Evolutionary conservation across 108 stramenopile species (phyloP).

Genomic region (Stephanodiscus minutulus): DNA sequence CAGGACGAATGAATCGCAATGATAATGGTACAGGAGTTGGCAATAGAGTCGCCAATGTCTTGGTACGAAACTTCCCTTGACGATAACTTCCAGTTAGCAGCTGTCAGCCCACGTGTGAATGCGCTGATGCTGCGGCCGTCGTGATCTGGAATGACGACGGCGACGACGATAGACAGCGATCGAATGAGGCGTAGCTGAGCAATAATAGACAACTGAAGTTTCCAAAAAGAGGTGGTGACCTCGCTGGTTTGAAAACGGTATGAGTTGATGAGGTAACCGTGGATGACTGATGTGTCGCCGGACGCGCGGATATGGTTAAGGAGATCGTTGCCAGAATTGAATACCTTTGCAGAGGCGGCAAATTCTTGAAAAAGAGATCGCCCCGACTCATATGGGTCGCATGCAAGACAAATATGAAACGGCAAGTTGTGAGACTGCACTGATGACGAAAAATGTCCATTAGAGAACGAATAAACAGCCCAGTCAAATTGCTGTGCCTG

Average conservation of each 20-base stretch:
- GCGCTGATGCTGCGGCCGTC: background rate
- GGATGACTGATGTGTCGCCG: background rate
- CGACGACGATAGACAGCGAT: background rate
- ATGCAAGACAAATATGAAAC: background rate
- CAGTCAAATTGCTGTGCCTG: background rate
- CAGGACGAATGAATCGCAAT: too few relatives aligned
- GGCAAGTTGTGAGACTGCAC: background rate
- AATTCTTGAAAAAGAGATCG: background rate
- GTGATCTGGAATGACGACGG: constrained; percentile 2
- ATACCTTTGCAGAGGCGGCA: background rate
- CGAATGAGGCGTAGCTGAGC: background rate
- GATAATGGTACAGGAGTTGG: too few relatives aligned
- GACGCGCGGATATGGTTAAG: constrained; percentile 2
- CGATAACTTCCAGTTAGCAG: background rate
- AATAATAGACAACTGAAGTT: background rate
- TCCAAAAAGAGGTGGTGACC: background rate
- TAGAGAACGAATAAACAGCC: background rate
- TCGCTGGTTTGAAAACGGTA: constrained; percentile 4
- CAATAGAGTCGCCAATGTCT: constrained; percentile 5
- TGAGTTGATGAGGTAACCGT: constrained; percentile 20
- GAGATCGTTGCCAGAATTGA: background rate
- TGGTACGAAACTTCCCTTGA: background rate
- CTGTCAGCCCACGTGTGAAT: background rate
- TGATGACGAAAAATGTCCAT: constrained; percentile 6
- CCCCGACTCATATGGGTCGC: background rate